Base-by-base conservation (phyloP, 495 filamentous ascomycete species). In the Podospora comata region DNA sequence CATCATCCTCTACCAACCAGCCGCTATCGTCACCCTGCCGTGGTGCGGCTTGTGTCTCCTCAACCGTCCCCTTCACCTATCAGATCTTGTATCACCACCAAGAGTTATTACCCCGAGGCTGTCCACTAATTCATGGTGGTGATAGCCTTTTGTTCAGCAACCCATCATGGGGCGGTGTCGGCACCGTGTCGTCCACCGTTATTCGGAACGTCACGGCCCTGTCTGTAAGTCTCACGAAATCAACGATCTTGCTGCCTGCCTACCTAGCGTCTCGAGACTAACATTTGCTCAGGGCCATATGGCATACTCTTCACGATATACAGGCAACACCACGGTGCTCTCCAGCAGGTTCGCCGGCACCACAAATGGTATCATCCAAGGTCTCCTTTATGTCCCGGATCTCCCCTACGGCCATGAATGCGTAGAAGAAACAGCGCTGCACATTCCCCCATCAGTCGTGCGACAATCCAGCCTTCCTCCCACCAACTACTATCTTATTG, bases 321-420 rank as follows among this genome's bases (percentile, higher is more conserved):
- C 84, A 27, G 80, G 80, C 66, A 87, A 87, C 66, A 84, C 94
- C 39, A 90, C 86, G 26, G 93, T 90, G 1, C 82, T 97, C 15
- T 91, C 91, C 4, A 84, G 83, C 64, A 87, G 85, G 64, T 83
- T 83, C 67, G 79, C 86, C 54, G 79, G 83, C 4, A 79, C 76
- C 19, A 74, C 80, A 11, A 85, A 84, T 62, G 86, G 84, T 20
- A 77, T 84, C 30, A 83, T 92, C 59, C 75, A 85, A 65, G 94
- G 94, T 53, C 83, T 97, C 3, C 81, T 97, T 48, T 97, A 93
- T 71, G 91, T 96, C 20, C 94, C 94, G 0, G 85, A 84, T 64
- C 85, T 96, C 20, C 71, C 78, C 5, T 56, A 67, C 1, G 72
- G 78, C 60, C 85, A 89, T 66, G 74, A 81, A 0, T 97, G 94